phyloP scores from a whole-genome alignment of 2,329 filamentous ascomycete genomes.

The Xylaria sp. region DNA sequence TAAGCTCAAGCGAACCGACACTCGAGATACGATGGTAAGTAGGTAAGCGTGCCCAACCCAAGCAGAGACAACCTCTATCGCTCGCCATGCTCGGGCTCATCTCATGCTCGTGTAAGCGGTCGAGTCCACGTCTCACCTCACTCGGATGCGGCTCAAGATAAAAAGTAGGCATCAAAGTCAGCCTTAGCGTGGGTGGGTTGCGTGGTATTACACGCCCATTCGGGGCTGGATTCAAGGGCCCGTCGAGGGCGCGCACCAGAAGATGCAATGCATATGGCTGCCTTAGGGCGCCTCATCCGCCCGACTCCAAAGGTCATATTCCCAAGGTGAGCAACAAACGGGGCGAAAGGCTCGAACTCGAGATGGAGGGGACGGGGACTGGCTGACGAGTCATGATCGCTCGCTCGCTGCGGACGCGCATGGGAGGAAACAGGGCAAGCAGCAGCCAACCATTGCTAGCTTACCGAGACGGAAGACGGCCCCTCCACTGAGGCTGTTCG shows the following conservation, averaged over 20 bases:
- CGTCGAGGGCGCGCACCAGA: slow-evolving; percentile 9
- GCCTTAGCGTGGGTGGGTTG: slow-evolving; percentile 19
- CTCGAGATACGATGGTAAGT: background rate
- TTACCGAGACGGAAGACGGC: slow-evolving; percentile 14
- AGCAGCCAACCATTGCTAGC: slow-evolving; percentile 23
- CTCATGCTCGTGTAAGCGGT: background rate
- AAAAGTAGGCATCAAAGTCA: slow-evolving; percentile 12
- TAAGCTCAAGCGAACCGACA: slow-evolving; percentile 5
- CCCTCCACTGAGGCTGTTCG: slow-evolving; percentile 21
- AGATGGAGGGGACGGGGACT: slow-evolving; percentile 22
- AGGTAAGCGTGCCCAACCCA: slow-evolving; percentile 3
- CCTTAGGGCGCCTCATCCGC: slow-evolving; percentile 4
- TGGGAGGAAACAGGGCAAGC: slow-evolving; percentile 19
- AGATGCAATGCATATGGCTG: slow-evolving; percentile 7
- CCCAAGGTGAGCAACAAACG: slow-evolving; percentile 25
- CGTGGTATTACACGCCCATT: background rate
- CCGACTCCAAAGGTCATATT: background rate
- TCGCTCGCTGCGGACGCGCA: slow-evolving; percentile 16
- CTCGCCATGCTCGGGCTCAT: background rate
- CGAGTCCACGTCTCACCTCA: slow-evolving; percentile 19
- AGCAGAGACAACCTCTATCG: slow-evolving; percentile 1
- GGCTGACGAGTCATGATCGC: background rate
- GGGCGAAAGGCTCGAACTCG: slow-evolving; percentile 20
- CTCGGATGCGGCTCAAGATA: slow-evolving; percentile 19
- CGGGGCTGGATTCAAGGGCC: background rate